A percentile compares a stretch with the other conserved stretches of the same genome.
Evolutionary conservation across 306 rosid species (phyloP).

Genomic region (Fragaria nilgerrensis): DNA sequence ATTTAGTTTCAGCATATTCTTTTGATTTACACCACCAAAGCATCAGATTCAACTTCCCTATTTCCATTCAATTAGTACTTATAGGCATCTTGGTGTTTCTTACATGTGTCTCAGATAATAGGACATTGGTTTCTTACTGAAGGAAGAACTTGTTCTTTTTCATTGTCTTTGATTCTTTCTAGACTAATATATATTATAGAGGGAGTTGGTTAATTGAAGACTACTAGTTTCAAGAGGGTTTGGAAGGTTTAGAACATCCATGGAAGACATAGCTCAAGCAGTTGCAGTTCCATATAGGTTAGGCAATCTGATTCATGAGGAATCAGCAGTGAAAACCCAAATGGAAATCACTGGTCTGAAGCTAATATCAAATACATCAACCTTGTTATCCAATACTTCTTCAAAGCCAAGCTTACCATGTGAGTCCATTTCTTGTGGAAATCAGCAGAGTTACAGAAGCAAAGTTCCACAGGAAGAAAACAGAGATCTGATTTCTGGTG

Average conservation of each 20-base stretch:
- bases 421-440: conserved; percentile 41
- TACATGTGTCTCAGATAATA: conserved; percentile 21
- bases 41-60: conserved; percentile 23
- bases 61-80: conserved; percentile 18
- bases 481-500: conserved; percentile 37
- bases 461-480: conserved; percentile 35
- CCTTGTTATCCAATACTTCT: conserved; percentile 45
- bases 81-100: conserved; percentile 32
- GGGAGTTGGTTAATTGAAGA: conserved; percentile 14
- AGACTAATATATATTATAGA: conserved; percentile 31
- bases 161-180: not conserved
- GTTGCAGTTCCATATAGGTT: conserved; percentile 66
- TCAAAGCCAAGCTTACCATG: conserved; percentile 28
- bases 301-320: conserved; percentile 59
- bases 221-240: conserved; percentile 24
- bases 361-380: conserved; percentile 57
- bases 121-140: not conserved
- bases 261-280: conserved; percentile 62
- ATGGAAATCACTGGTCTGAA: conserved; percentile 62
- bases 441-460: conserved; percentile 27
- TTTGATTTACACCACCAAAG: conserved; percentile 10
- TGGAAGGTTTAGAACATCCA: conserved; percentile 30
- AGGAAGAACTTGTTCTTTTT: not conserved
- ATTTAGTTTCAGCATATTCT: conserved; percentile 21
- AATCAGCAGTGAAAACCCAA: conserved; percentile 52